phyloP scores from a whole-genome alignment of 176 grass and related monocot genomes.

The Pontederia paniculata region DNA sequence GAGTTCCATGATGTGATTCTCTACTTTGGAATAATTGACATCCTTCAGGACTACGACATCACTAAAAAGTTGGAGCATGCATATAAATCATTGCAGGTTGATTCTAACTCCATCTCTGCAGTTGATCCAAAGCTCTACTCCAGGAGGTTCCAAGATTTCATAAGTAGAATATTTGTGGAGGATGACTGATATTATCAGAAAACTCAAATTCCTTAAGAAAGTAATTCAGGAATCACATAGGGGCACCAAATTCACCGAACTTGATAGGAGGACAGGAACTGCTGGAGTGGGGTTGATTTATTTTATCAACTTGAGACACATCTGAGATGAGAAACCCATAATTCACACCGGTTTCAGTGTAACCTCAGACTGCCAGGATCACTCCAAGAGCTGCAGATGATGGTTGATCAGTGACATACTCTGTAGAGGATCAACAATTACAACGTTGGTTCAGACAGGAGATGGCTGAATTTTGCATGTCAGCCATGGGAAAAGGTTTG shows the following conservation, averaged over 20 bases:
- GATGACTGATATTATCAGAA: constrained; percentile 15
- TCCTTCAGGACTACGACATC: constrained; percentile 36
- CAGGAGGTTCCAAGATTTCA: constrained; percentile 91
- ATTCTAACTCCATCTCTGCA: constrained; percentile 83
- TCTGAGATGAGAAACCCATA: too few species aligned
- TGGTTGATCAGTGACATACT: background rate
- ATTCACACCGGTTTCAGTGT: too few species aligned
- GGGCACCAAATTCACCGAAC: too few species aligned
- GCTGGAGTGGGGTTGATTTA: too few species aligned
- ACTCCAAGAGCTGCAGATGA: background rate
- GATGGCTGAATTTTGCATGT: constrained; percentile 44
- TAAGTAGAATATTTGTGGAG: constrained; percentile 75
- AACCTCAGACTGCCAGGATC: too few species aligned
- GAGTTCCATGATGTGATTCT: constrained; percentile 63
- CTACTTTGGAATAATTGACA: constrained; percentile 95
- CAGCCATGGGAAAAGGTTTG: constrained; percentile 24
- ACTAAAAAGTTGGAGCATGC: constrained; percentile 64
- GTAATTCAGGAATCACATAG: background rate
- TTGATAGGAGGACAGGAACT: too few species aligned
- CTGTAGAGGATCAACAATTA: background rate
- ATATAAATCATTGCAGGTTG: constrained; percentile 79
- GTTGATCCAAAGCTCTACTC: constrained; percentile 92
- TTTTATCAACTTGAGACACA: too few species aligned
- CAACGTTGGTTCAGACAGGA: background rate
- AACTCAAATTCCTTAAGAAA: background rate